Base-by-base conservation (phyloP, 164 flowering plant species). In the Saururus chinensis region DNA sequence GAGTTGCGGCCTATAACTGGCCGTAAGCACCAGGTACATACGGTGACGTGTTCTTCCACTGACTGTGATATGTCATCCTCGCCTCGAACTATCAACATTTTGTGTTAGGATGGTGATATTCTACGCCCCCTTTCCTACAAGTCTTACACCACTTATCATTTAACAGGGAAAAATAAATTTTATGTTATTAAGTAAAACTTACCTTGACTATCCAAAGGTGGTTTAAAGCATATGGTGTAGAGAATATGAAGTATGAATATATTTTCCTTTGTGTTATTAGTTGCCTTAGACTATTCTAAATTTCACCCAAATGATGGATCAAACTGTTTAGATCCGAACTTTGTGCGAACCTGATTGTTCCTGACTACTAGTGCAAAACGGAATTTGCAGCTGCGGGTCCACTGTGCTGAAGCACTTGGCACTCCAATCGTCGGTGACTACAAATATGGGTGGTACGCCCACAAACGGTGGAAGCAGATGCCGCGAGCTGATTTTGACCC, bases 371-470 rank as follows among this genome's bases (percentile, higher is more conserved):
- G 14, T 17, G 52, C 37, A 40, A 41, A 40, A 63, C 66, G 9
- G 20, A 26, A 19, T 22, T 67, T 71, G 56, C 76, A 92, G 98
- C 86, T 92, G 9, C 85, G 98, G 8, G 92, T 92, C 40, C 98
- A 89, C 60, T 92, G 97, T 67, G 93, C 97, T 8, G 96, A 91
- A 76, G 96, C 92, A 51, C 80, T 91, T 25, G 92, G 97, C 11
- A 85, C 95, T 22, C 92, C 95, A 20, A 85, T 89, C 9, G 92
- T 89, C n/a, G 95, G 95, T 9, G 97, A 87, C 76, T 87, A 85
- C 74, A 89, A 84, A 51, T 89, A 89, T 59, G 88, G 96, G 37
- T 89, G 98, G 98, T 85, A 77, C 66, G 78, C 82, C 40, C 97
- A 92, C 68, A 60, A 64, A 48, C 80, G 63, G 59, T 88, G 97